Base-by-base conservation (phyloP, 2,329 filamentous ascomycete genomes). In the Trichoderma atrobrunneum region DNA sequence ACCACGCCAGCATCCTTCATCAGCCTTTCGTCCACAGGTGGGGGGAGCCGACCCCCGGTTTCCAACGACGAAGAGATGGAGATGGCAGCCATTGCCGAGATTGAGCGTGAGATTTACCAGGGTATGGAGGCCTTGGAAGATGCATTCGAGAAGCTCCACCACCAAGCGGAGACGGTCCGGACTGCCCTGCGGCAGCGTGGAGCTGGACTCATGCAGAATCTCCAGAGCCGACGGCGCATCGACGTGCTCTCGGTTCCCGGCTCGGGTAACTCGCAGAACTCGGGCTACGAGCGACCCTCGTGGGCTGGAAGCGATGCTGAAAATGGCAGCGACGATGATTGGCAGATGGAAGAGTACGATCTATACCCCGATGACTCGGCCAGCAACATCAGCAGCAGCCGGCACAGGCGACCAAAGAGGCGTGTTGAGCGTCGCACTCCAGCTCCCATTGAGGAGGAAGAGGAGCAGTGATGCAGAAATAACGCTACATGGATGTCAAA, bases 81-180 rank as follows among this genome's bases (percentile, higher is more conserved):
- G 80, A 95, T 98, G 77, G 93, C 93, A 0, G 92, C 93, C 1
- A 87, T 98, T 7, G 94, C 94, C 8, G 95, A 98, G 82, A 91
- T 98, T 51, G 95, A 98, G 82, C 90, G 94, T 7, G 94, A 97
- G 78, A 97, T 98, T 72, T 98, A 95, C 82, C 87, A 90, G 39
- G 93, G 95, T 74, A 98, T 98, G 95, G 95, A 98, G 82, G 91
- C 90, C 0, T 87, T 98, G 28, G 95, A 98, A 81, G 94, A 98
- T 78, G 94, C 95, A 0, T 98, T 98, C 77, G 95, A 98, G 83
- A 90, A 89, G 32, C 86, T 98, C n/a, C 95, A 98, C 79, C 88
- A 90, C 75, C 92, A 91, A 78, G 95, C 95, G 2, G 94, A 98
- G 82, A 82, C 86, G 21, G 93, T 98, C 18, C 91, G 95, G 6